Evolutionary conservation across 768 basidiomycete species (phyloP), one percentile per base, ranked within the genome.

Genomic region (Agrocybe pediades): DNA sequence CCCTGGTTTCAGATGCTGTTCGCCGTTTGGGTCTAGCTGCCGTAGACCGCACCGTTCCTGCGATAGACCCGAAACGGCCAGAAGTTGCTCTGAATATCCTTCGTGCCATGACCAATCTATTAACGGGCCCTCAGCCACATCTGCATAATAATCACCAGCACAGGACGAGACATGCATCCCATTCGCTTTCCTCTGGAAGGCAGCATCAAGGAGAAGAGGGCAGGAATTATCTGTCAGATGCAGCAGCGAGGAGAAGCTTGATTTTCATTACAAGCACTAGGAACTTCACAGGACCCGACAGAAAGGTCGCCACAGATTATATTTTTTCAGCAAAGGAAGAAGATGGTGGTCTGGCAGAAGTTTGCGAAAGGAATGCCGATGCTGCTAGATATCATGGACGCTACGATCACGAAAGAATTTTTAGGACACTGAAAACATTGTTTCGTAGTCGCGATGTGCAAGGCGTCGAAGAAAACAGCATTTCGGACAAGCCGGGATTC

Each of bases 101-200:
- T n/a, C 82, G 86, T 13, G 82, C 88, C 55, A 88, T 90, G 88
- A 89, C 88, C 3, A 89, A 88, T 62, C 71, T 91, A 1, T 74
- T 90, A 51, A 83, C 85, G 0, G 76, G 84, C 51, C 80, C 84
- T 11, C 81, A 79, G 53, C 75, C 78, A 33, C 73, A 71, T 55
- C 65, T 67, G 40, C 62, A 71, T 9, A 69, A 72, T 43, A 74
- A 73, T 6, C 11, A 36, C n/a, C 33, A 36, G n/a, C n/a, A 36
- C n/a, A 36, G 11, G n/a, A 36, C n/a, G 11, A 11, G 33, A 6
- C 33, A 36, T 36, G 33, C 13, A 36, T 36, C 33, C n/a, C 33
- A 36, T 13, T 36, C 33, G 11, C n/a, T 15, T 36, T 13, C 33
- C 3, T 69, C 74, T 1, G 74, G 80, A 11, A 69, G 75, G 6